Percentiles rank a stretch among this genome's conserved stretches.
Evolutionary conservation across 139 green algal species (phyloP).

Genomic region (Chlorokybus atmophyticus): DNA sequence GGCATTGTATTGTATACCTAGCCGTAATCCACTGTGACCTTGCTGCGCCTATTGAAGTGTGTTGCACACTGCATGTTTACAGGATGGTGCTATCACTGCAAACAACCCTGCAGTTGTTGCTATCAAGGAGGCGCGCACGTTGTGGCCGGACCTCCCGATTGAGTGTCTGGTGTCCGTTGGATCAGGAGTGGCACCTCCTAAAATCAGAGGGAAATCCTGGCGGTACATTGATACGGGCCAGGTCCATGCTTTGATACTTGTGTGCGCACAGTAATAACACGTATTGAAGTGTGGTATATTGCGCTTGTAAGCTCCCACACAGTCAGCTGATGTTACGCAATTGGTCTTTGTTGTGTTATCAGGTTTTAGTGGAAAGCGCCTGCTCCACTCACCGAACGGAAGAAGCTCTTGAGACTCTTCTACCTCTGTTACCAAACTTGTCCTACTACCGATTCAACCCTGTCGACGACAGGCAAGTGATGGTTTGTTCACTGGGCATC

Average conservation of each 20-base stretch:
- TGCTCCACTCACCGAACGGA: slow-evolving; percentile 19
- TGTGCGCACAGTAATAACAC: no score
- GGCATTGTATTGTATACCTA: no score
- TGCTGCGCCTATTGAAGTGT: no score
- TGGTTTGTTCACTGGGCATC: not conserved
- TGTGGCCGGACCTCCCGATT: slow-evolving; percentile 68
- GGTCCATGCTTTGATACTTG: no score
- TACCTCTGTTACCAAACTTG: slow-evolving; percentile 13
- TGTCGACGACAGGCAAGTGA: slow-evolving; percentile 9
- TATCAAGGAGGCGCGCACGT: slow-evolving; percentile 55
- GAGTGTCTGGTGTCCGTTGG: slow-evolving; percentile 73
- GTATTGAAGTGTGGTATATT: no score
- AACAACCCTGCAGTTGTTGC: slow-evolving; percentile 87
- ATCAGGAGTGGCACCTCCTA: slow-evolving; percentile 38
- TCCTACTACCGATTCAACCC: slow-evolving; percentile 27
- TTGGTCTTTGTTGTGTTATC: no score
- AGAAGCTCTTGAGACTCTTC: slow-evolving; percentile 16
- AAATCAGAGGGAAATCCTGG: slow-evolving; percentile 24
- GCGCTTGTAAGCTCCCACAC: no score
- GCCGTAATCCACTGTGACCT: no score
- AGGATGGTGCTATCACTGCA: slow-evolving; percentile 75
- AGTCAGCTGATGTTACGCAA: no score
- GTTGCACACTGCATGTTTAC: no score
- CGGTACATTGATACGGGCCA: slow-evolving; percentile 21
- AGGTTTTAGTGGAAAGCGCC: slow-evolving; percentile 23